Evolutionary conservation across 192 early-diverging fungal genomes (phyloP), one percentile per base, ranked within the genome.

Genomic region (Coemansia javaensis): DNA sequence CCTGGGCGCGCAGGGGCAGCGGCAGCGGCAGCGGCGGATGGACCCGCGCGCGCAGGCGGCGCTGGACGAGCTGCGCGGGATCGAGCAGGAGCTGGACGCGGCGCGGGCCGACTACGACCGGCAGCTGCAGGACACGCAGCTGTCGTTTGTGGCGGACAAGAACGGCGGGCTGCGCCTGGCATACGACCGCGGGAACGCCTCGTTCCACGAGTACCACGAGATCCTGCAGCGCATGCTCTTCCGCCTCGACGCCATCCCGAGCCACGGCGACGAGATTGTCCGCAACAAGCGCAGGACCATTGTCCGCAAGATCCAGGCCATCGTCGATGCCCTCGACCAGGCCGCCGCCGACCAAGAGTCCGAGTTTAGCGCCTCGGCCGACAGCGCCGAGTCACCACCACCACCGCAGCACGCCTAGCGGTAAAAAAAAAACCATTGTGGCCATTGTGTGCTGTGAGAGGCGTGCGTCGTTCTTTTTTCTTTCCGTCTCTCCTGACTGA

Each of bases 71-170:
- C 38, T 71, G 15, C 44, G 40, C n/a, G 28, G 41, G 7, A 59
- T 71, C 10, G 56, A 59, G 41, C 23, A 31, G 22, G 60, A 63
- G 32, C 43, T 71, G n/a, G 67, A 63, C 9, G 17, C 11, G 12
- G 47, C 59, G n/a, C 59, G 67, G 20, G 20, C 40, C n/a, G 47
- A 63, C 44, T 71, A 71, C 37, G 63, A 57, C 47, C 37, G 28
- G 22, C 60, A 56, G 28, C 37, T 71, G 10, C 51, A 32, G 20
- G 61, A 71, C 40, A 63, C 61, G 8, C 67, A 71, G 47, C 36
- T 71, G 37, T 63, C 67, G 18, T 71, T 71, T 59, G 56, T 71
- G 0, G 59, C 67, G 0, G 67, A 71, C 47, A 63, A 59, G 42
- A 39, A 50, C n/a, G 67, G 67, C 9, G 35, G 55, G 12, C 44